These are phyloP conservation scores for Solanum paucissectum DNA, from an alignment of 257 asterid genomes.

Conservation along the genomic window DNA sequence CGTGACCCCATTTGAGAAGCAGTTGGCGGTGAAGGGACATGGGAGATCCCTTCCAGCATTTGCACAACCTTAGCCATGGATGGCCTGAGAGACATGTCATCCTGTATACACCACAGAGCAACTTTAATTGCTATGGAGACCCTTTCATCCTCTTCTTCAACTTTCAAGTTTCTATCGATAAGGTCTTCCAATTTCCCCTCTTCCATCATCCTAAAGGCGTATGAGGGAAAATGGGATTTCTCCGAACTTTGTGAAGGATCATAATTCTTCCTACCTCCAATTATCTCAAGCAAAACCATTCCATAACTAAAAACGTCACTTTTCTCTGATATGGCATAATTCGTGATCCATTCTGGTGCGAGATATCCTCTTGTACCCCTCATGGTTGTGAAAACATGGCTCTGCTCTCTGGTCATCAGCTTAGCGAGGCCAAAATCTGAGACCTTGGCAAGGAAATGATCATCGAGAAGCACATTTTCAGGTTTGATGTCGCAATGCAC, in stretches of 20 bases:
- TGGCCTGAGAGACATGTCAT: conserved; percentile 74
- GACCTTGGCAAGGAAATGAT: conserved; percentile 59
- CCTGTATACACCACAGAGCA: conserved; percentile 97
- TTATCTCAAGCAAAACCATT: conserved; percentile 82
- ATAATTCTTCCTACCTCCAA: conserved; percentile 80
- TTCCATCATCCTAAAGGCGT: conserved; percentile 77
- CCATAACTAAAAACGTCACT: conserved; percentile 92
- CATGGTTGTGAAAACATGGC: conserved; percentile 72
- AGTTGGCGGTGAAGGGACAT: conserved; percentile 66
- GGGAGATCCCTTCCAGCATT: conserved; percentile 84
- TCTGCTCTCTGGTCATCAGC: conserved; percentile 83
- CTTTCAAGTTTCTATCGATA: conserved; percentile 42
- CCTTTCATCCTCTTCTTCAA: conserved; percentile 59
- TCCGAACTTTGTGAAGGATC: conserved; percentile 51
- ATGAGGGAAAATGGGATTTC: conserved; percentile 75
- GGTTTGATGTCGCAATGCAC: conserved; percentile 89
- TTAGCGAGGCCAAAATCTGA: conserved; percentile 86
- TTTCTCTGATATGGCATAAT: conserved; percentile 86
- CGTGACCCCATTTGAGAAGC: conserved; percentile 54
- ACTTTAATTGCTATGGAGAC: conserved; percentile 51
- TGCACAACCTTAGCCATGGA: conserved; percentile 89
- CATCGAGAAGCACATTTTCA: conserved; percentile 79
- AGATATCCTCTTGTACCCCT: conserved; percentile 92
- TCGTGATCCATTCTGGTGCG: conserved; percentile 98
- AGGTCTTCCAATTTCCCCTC: conserved; percentile 73